Percentiles rank a stretch among this genome's conserved stretches.
These are phyloP conservation scores for Anisodus tanguticus DNA, from an alignment of 257 asterid genomes.

Conservation along the genomic window DNA sequence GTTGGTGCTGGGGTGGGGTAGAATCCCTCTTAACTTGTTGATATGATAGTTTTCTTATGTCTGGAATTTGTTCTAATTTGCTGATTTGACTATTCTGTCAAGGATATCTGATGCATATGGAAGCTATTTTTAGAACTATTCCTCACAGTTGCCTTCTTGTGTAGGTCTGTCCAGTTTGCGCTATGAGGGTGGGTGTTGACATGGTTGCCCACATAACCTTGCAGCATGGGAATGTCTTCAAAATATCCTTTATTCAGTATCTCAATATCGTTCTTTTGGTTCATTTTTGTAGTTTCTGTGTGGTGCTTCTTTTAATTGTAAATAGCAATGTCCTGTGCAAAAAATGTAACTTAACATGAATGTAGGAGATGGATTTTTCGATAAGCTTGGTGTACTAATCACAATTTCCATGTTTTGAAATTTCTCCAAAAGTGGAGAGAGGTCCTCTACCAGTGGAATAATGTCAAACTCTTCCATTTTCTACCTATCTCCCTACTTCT, in stretches of 20 bases:
- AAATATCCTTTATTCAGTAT: slow-evolving; percentile 68
- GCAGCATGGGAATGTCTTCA: slow-evolving; percentile 85
- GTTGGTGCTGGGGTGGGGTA: background rate
- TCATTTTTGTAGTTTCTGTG: background rate
- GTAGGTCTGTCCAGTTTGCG: slow-evolving; percentile 97
- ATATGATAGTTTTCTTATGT: background rate
- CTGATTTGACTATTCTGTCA: background rate
- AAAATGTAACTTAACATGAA: background rate
- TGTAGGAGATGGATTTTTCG: background rate
- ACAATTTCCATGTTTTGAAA: background rate
- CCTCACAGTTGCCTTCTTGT: slow-evolving; percentile 26
- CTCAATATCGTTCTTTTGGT: background rate
- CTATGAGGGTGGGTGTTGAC: slow-evolving; percentile 88
- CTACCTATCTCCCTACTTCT: background rate
- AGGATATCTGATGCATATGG: background rate
- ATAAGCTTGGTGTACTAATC: background rate
- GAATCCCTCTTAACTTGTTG: background rate
- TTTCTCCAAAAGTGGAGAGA: background rate
- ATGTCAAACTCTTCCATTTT: background rate
- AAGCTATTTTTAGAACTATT: background rate
- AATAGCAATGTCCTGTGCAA: background rate
- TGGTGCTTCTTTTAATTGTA: background rate
- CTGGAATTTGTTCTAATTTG: background rate
- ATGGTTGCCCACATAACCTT: slow-evolving; percentile 94
- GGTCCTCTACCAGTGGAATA: slow-evolving; percentile 21